Base-by-base conservation (phyloP, 345 rosid genomes). In the Schrenkiella parvula region DNA sequence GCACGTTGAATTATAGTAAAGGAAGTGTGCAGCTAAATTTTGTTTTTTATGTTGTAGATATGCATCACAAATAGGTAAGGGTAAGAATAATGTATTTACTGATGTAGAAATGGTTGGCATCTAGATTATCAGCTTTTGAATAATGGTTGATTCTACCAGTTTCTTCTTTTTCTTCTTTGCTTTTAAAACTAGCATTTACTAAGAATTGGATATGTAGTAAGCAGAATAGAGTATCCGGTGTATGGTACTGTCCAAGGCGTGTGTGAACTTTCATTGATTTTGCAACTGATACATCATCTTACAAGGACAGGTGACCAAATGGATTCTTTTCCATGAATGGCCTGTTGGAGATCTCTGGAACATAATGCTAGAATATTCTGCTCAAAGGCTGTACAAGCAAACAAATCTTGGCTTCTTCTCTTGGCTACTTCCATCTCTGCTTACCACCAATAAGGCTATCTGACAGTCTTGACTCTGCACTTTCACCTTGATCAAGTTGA, bases 341-440 rank as follows among this genome's bases (percentile, higher is more conserved):
- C 87, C 89, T 2, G 98, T 95, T 15, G 99, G 96, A 78, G 96
- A 95, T 57, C 93, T 95, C 35, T 89, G 99, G 96, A 76, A 77
- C 78, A 80, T 91, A 89, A 26, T 95, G 86, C 75, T 72, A 12
- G 92, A 89, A 80, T 91, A 89, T 71, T 85, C 96, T 9, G 76
- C 80, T 11, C 93, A 88, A 64, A 83, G 91, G 79, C 70, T 73
- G 28, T 80, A 75, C 53, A 85, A 58, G 63, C 81, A 81, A 66
- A 88, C 92, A 8, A 47, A 78, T 17, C 55, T 76, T 14, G 87
- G 96, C 29, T 89, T 95, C 85, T 84, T 91, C 63, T 51, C 82
- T 29, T 95, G 99, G 99, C 85, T 95, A 59, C 87, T 88, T 61
- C 99, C 99, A 58, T 78, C 83, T 8, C 63, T 80, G 58, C 42